Base-by-base conservation (phyloP, 441 rosid genomes). In the Gossypium davidsonii region DNA sequence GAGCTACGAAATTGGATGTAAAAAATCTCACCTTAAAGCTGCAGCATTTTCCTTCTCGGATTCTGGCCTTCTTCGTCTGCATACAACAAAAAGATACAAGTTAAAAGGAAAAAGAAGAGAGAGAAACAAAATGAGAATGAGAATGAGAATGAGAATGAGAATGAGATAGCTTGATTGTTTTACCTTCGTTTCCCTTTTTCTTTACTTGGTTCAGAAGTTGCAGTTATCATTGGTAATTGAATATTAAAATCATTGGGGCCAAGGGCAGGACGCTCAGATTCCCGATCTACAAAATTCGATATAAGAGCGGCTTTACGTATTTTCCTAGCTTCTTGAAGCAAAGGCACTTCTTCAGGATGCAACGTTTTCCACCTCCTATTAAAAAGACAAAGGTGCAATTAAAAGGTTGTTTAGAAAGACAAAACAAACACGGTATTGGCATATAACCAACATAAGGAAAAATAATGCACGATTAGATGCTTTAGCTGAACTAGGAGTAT, bases 211-310 rank as follows among this genome's bases (percentile, higher is more conserved):
- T 80, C 86, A 71, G 87, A 74, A 55, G 44, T 80, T 14, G 77
- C 64, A 74, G 74, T 18, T 51, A 74, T 69, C 67, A 73, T 52
- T 6, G 84, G 78, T 60, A 74, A 34, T 9, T 87, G 81, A 77
- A 88, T 67, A 31, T 17, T 28, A 69, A 91, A 87, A 84, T 90
- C 89, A 51, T 75, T 78, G 61, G 85, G 84, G 77, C 85, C 82
- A 67, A 89, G 87, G 49, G 87, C 83, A 60, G 97, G 94, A 21
- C 97, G 91, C 72, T 91, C 94, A 10, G 83, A 72, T 74, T 90
- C 94, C 55, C 94, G 81, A 76, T 91, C 98, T 25, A 94, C 98
- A 80, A 91, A 94, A 81, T 91, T 94, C 63, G 90, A 67, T 55
- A 87, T 84, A 67, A 85, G 74, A 61, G 87, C 85, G 34, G 81